Conservation (phyloP, 2,329 filamentous ascomycete genomes). For the Ophiocordyceps robertsii region DNA sequence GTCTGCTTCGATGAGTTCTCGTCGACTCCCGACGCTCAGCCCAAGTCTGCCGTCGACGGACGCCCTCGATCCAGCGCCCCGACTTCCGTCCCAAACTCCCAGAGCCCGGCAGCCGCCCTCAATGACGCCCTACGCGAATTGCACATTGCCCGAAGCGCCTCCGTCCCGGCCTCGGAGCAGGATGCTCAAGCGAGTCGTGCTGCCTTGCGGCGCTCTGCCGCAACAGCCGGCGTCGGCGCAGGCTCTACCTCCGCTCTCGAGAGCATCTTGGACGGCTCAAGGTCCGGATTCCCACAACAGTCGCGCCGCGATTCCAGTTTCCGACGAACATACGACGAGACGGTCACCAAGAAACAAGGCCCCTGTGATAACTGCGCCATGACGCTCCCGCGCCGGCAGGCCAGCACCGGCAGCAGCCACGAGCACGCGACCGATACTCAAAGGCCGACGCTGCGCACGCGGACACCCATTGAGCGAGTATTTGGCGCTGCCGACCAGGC, state of each 20-base stretch:
- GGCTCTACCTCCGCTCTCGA: constrained; percentile 31
- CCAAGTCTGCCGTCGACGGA: constrained; percentile 12
- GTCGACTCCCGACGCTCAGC: background rate
- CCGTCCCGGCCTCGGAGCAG: constrained; percentile 28
- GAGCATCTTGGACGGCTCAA: constrained; percentile 45
- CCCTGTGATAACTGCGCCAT: constrained; percentile 58
- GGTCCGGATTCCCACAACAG: constrained; percentile 22
- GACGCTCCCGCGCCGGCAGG: constrained; percentile 36
- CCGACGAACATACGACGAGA: constrained; percentile 49
- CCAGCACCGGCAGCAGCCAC: constrained; percentile 10
- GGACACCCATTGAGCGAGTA: constrained; percentile 45
- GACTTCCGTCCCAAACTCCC: constrained; percentile 17
- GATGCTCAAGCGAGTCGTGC: constrained; percentile 29
- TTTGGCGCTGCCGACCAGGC: constrained; percentile 32
- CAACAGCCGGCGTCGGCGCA: constrained; percentile 8
- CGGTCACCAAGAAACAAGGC: constrained; percentile 48
- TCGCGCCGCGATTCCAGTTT: constrained; percentile 44
- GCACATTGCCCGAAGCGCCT: constrained; percentile 29
- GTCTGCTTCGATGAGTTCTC: constrained; percentile 37
- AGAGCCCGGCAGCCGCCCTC: constrained; percentile 23
- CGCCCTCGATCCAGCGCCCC: constrained; percentile 28
- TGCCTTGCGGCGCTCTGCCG: constrained; percentile 25
- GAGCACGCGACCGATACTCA: constrained; percentile 23
- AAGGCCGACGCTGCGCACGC: constrained; percentile 46
- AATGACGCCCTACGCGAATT: constrained; percentile 34